phyloP scores from a whole-genome alignment of 164 flowering plant genomes.

The Akebia trifoliata region DNA sequence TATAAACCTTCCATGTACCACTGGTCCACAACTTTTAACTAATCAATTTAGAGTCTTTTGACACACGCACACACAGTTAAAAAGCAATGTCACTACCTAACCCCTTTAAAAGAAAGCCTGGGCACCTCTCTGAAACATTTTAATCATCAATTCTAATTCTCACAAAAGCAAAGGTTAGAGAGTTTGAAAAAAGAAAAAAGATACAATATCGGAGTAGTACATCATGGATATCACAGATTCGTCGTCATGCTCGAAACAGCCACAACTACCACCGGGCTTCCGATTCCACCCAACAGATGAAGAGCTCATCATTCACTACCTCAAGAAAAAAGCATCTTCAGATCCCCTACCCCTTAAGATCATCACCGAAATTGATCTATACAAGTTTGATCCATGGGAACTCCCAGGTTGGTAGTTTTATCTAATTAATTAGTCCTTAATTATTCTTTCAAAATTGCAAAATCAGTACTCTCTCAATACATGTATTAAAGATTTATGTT shows the following conservation, averaged over 20 bases:
- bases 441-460: too few relatives aligned
- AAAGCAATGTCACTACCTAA: too few relatives aligned
- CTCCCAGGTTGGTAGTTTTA: slow-evolving; percentile 52
- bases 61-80: too few relatives aligned
- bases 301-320: slow-evolving; percentile 77
- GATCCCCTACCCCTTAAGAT: slow-evolving; percentile 66
- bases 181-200: neutral
- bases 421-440: too few relatives aligned
- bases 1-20: too few relatives aligned
- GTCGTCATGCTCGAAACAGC: slow-evolving; percentile 50
- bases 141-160: too few relatives aligned
- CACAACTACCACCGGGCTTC: slow-evolving; percentile 77
- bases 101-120: too few relatives aligned
- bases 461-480: too few relatives aligned
- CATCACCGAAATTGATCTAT: slow-evolving; percentile 73
- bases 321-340: slow-evolving; percentile 53
- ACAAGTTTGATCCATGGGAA: slow-evolving; percentile 89
- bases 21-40: too few relatives aligned
- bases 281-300: slow-evolving; percentile 82
- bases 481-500: too few relatives aligned
- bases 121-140: too few relatives aligned
- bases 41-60: too few relatives aligned
- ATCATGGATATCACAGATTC: slow-evolving; percentile 57
- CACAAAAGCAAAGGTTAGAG: neutral
- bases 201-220: neutral